phyloP scores from a whole-genome alignment of 176 grass and related monocot genomes.

The Phyllostachys edulis region DNA sequence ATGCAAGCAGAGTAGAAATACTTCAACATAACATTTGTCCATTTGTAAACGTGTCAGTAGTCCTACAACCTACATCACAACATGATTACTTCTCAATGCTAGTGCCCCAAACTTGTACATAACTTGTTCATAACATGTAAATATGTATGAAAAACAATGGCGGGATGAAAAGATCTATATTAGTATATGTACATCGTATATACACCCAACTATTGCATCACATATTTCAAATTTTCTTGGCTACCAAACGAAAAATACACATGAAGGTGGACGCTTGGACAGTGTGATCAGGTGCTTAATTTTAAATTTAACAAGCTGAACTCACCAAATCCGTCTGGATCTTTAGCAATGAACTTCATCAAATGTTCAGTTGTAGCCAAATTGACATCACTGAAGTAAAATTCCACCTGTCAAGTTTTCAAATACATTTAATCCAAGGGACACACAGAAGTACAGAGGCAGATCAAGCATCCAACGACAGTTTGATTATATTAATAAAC shows the following conservation, averaged over 20 bases:
- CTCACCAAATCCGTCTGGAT: constrained; percentile 92
- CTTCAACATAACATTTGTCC: neutral
- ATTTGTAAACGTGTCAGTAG: neutral
- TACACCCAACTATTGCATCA: neutral
- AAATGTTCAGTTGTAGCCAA: constrained; percentile 93
- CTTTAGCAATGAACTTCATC: constrained; percentile 84
- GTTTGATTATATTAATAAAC: neutral
- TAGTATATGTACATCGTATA: neutral
- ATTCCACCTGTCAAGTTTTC: constrained; percentile 68
- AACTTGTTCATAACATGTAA: neutral
- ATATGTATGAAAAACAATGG: neutral
- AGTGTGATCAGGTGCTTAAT: neutral
- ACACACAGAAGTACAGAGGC: neutral
- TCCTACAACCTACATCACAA: constrained; percentile 11
- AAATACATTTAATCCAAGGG: constrained; percentile 25
- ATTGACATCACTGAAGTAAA: constrained; percentile 97
- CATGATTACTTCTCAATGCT: constrained; percentile 2
- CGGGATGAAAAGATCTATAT: neutral
- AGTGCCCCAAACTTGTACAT: neutral
- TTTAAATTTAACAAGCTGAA: constrained; percentile 25
- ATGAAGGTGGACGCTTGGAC: neutral
- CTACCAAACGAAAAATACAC: neutral
- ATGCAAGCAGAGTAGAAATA: constrained; percentile 1
- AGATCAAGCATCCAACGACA: constrained; percentile 20
- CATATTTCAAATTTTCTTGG: neutral